These are phyloP conservation scores for Epichloe glyceriae DNA, from an alignment of 2,329 filamentous ascomycete species.

Conservation along the genomic window DNA sequence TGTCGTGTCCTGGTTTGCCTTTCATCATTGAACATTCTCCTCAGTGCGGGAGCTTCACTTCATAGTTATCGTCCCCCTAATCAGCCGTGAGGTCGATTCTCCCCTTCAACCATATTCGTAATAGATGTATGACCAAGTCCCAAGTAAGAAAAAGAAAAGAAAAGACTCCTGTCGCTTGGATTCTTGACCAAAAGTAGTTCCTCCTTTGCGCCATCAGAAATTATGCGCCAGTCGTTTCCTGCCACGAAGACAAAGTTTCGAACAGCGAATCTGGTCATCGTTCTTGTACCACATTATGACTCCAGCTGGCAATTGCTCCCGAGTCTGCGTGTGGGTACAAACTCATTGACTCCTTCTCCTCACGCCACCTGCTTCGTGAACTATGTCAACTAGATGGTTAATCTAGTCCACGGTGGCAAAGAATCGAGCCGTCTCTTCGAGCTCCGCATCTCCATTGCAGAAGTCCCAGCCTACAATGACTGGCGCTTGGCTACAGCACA, in stretches of 20 bases:
- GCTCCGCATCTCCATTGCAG: conserved; percentile 69
- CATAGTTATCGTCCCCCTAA: neutral
- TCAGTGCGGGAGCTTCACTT: neutral
- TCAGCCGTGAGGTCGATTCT: too few relatives aligned
- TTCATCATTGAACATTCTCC: neutral
- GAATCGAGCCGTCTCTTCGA: conserved; percentile 66
- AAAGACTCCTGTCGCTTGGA: neutral
- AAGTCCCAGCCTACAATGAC: conserved; percentile 98
- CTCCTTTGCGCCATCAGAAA: neutral
- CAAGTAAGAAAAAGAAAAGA: neutral
- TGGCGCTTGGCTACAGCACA: conserved; percentile 86
- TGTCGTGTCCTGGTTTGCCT: neutral
- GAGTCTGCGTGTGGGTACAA: too few relatives aligned
- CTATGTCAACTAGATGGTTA: neutral
- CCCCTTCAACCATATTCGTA: neutral
- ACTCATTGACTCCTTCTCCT: neutral
- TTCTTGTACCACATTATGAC: neutral
- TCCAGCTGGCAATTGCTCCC: too few relatives aligned
- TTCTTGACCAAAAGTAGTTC: neutral
- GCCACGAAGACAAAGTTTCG: neutral
- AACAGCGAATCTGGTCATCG: neutral
- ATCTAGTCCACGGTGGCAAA: conserved; percentile 48
- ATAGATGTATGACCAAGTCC: neutral
- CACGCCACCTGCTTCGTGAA: neutral
- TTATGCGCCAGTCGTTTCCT: neutral